Base-by-base conservation (phyloP, 2,329 filamentous ascomycete genomes). In the Venturia asperata region DNA sequence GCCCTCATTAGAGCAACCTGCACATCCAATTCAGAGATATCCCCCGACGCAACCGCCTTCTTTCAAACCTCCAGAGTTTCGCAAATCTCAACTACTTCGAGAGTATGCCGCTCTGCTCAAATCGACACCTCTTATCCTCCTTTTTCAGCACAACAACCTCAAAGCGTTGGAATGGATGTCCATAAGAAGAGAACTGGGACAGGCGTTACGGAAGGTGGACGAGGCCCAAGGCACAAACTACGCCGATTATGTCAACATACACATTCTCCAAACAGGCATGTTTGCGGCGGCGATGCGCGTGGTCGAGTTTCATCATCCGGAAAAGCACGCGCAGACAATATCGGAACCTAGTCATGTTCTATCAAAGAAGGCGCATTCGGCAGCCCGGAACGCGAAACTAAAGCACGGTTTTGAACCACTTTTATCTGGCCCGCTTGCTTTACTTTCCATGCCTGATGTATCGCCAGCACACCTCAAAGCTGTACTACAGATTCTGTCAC, bases 91-190 rank as follows among this genome's bases (percentile, higher is more conserved):
- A 77, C 83, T 97, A 24, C 85, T 89, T 69, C 87, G 92, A 66
- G 86, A 89, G 71, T 97, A 97, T 78, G 91, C 92, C 63, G 94
- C 92, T 60, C 81, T 96, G 67, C 85, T 97, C 66, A 90, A 90
- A 67, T 91, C 91, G 27, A 88, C 90, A 13, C 92, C 92, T 49
- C 77, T 97, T 67, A 87, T 96, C 70, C 83, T 97, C 66, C 83
- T 97, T 72, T 95, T 97, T 81, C 87, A 90, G 74, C 87, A 90
- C 80, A 89, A 88, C 78, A 90, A 90, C 71, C 79, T 91, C 66
- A 85, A 85, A 72, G 87, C 91, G 3, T 81, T 84, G 56, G 90
- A 93, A 80, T 91, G 88, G 86, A 81, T 84, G 52, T 84, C 84
- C 56, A 85, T 93, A 70, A 82, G 89, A 63, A 83, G 89, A 65